Conservation (phyloP, 2,329 filamentous ascomycete species). For the Zymoseptoria tritici region DNA sequence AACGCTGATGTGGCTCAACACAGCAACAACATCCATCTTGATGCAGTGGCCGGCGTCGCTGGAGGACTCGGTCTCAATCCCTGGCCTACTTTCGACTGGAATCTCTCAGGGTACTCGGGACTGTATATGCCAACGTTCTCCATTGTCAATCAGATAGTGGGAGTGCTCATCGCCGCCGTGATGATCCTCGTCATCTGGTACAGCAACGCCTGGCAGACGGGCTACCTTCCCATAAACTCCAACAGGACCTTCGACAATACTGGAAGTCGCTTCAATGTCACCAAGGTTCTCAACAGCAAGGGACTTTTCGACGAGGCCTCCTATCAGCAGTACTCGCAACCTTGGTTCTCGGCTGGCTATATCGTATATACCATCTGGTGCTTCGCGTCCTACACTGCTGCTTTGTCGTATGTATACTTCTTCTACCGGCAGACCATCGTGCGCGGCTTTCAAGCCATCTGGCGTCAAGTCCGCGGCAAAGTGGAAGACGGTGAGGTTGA, state of each 20-base stretch:
- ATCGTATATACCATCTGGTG: constrained; percentile 7
- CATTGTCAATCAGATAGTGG: constrained; percentile 57
- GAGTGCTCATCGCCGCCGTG: constrained; percentile 31
- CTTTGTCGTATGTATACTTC: constrained; percentile 5
- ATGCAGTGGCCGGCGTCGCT: constrained; percentile 1
- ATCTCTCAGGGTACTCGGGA: constrained; percentile 57
- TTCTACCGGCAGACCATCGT: constrained; percentile 4
- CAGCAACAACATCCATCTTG: constrained; percentile 6
- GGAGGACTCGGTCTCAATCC: constrained; percentile 9
- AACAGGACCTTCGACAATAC: constrained; percentile 77
- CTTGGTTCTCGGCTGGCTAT: constrained; percentile 31
- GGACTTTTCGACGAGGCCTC: constrained; percentile 72
- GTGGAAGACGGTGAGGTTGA: constrained; percentile 4
- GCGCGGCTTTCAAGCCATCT: constrained; percentile 2
- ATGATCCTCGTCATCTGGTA: constrained; percentile 41
- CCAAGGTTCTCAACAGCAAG: constrained; percentile 61
- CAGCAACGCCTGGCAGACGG: constrained; percentile 67
- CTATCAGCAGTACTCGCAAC: constrained; percentile 70
- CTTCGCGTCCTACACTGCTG: constrained; percentile 5
- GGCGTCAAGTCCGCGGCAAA: neutral
- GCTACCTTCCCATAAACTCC: constrained; percentile 79
- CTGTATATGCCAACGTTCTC: constrained; percentile 39
- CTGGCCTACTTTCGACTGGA: constrained; percentile 74
- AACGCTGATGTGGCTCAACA: neutral
- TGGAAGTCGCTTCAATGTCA: constrained; percentile 71